Percentiles rank a stretch among this genome's conserved stretches.
Conservation (phyloP, 495 filamentous ascomycete genomes). For the Aspergillus sclerotioniger region DNA sequence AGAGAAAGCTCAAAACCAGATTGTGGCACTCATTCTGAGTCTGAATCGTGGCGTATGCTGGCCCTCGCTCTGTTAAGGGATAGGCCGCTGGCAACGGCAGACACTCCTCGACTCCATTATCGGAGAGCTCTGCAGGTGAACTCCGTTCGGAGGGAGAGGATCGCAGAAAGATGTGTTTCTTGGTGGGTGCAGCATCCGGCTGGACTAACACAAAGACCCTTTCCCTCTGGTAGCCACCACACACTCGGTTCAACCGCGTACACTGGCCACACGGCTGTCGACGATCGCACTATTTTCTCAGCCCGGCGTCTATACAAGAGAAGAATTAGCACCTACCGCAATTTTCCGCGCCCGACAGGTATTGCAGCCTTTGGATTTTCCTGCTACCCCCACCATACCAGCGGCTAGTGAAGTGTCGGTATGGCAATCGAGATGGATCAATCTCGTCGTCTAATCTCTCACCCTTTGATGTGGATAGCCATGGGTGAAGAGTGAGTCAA, state of each 20-base stretch:
- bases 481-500: neutral
- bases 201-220: constrained; percentile 32
- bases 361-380: constrained; percentile 47
- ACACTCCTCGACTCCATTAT: neutral
- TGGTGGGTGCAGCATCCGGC: constrained; percentile 13
- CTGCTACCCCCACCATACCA: constrained; percentile 46
- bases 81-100: neutral
- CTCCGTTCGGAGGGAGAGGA: neutral
- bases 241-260: constrained; percentile 33
- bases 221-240: constrained; percentile 37
- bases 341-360: constrained; percentile 44
- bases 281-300: constrained; percentile 33
- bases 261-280: constrained; percentile 39
- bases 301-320: neutral
- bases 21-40: constrained; percentile 14
- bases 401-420: neutral
- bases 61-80: neutral
- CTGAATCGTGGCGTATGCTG: constrained; percentile 8
- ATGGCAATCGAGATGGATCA: neutral
- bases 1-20: constrained; percentile 20
- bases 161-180: constrained; percentile 16
- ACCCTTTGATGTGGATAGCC: neutral
- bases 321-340: constrained; percentile 24
- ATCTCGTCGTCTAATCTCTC: neutral
- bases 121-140: neutral